Conservation (phyloP, 1,284 basidiomycete genomes). For the Gomphus sp. region DNA sequence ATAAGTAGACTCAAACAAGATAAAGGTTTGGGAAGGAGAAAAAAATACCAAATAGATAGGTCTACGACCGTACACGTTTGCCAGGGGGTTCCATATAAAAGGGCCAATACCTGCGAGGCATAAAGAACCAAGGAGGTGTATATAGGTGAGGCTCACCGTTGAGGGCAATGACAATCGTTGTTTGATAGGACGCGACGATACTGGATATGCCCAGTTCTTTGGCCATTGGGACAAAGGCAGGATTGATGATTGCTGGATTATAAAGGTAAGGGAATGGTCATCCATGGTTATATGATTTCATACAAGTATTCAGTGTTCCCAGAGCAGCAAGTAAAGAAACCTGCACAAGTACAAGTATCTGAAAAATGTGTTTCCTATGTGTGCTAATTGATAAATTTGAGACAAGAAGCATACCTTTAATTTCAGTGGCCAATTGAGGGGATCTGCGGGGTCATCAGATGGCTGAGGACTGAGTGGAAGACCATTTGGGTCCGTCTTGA, state of each 20-base stretch:
- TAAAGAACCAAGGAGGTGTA: not conserved
- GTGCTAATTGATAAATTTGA: not conserved
- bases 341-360: slow-evolving; percentile 2
- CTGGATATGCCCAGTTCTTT: not conserved
- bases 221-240: slow-evolving; percentile 5
- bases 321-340: slow-evolving; percentile 3
- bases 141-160: not conserved
- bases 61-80: slow-evolving; percentile 6
- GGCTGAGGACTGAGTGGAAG: slow-evolving; percentile 7
- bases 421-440: slow-evolving; percentile 4
- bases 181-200: slow-evolving; percentile 7
- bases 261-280: not conserved
- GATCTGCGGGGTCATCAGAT: slow-evolving; percentile 6
- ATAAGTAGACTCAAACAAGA: not conserved
- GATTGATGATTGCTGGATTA: slow-evolving; percentile 4
- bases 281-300: not conserved
- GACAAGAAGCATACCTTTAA: not conserved
- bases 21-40: not conserved
- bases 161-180: slow-evolving; percentile 5
- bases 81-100: slow-evolving; percentile 7
- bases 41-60: slow-evolving; percentile 4
- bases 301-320: slow-evolving; percentile 6
- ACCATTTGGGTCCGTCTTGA: slow-evolving; percentile 3
- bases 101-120: not conserved
- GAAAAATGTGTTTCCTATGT: not conserved